Conservation (phyloP, 768 basidiomycete species). For the Russula virescens region DNA sequence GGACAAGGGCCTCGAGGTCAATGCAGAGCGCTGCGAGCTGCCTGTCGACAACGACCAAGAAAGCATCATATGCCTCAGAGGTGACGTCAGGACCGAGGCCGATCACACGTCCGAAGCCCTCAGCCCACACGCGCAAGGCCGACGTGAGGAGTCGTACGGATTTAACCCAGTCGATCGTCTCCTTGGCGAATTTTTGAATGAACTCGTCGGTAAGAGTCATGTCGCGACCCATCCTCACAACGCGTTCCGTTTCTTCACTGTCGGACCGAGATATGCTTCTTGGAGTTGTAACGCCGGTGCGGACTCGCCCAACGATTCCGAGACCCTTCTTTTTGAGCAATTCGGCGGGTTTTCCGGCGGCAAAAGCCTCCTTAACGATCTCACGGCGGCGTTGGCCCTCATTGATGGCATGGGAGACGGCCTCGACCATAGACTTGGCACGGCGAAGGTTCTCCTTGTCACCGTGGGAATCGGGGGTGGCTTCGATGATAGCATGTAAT, state of each 20-base stretch:
- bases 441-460: constrained; percentile 54
- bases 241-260: constrained; percentile 21
- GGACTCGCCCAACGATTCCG: constrained; percentile 49
- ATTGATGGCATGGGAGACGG: constrained; percentile 70
- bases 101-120: constrained; percentile 23
- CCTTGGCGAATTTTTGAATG: constrained; percentile 18
- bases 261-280: constrained; percentile 41
- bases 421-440: constrained; percentile 59
- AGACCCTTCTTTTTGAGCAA: constrained; percentile 34
- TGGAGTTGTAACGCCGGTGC: constrained; percentile 54
- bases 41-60: constrained; percentile 51
- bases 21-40: constrained; percentile 48
- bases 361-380: constrained; percentile 70
- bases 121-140: constrained; percentile 19
- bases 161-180: constrained; percentile 22
- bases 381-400: constrained; percentile 72
- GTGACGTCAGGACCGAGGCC: constrained; percentile 26
- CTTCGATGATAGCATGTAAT: constrained; percentile 67
- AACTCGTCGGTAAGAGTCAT: constrained; percentile 12
- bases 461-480: constrained; percentile 61
- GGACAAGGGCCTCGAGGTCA: constrained; percentile 49
- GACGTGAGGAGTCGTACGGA: constrained; percentile 6
- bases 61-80: constrained; percentile 34
- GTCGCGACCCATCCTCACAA: constrained; percentile 18
- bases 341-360: constrained; percentile 24